Conservation (phyloP, 305 asterid species). For the Petunia hybrid region DNA sequence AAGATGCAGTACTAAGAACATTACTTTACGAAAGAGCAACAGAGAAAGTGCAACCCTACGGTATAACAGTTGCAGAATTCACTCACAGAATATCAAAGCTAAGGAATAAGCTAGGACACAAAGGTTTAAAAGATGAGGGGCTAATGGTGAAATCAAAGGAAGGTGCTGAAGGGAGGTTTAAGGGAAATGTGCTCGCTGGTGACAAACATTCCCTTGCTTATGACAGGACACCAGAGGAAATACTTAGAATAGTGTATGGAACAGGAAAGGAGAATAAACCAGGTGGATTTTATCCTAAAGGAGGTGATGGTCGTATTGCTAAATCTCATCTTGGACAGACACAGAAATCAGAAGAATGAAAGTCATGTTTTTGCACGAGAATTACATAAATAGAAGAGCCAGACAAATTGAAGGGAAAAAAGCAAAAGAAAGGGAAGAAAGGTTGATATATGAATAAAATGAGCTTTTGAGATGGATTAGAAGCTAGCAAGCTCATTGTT, state of each 20-base stretch:
- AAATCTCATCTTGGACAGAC: constrained; percentile 38
- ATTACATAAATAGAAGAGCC: not conserved
- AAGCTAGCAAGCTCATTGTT: too few species aligned
- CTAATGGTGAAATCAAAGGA: constrained; percentile 31
- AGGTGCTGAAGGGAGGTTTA: constrained; percentile 49
- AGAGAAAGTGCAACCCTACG: constrained; percentile 42
- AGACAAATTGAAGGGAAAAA: too few species aligned
- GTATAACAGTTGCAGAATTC: constrained; percentile 49
- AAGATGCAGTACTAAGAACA: constrained; percentile 59
- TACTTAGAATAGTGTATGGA: constrained; percentile 56
- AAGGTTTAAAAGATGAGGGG: constrained; percentile 59
- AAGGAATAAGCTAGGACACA: constrained; percentile 46
- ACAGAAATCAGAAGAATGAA: not conserved
- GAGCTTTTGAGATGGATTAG: too few species aligned
- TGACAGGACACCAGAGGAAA: constrained; percentile 52
- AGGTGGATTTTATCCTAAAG: constrained; percentile 58
- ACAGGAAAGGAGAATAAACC: constrained; percentile 46
- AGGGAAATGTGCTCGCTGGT: constrained; percentile 55
- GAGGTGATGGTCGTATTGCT: constrained; percentile 56
- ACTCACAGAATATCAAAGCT: constrained; percentile 45
- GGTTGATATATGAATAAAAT: too few species aligned
- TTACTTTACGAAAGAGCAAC: constrained; percentile 42
- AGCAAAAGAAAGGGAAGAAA: too few species aligned
- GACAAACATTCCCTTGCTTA: constrained; percentile 44
- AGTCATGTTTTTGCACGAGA: not conserved